Evolutionary conservation across 148 eudicot species (phyloP), one percentile per base, ranked within the genome.

Genomic region (Fagopyrum homotropicum): DNA sequence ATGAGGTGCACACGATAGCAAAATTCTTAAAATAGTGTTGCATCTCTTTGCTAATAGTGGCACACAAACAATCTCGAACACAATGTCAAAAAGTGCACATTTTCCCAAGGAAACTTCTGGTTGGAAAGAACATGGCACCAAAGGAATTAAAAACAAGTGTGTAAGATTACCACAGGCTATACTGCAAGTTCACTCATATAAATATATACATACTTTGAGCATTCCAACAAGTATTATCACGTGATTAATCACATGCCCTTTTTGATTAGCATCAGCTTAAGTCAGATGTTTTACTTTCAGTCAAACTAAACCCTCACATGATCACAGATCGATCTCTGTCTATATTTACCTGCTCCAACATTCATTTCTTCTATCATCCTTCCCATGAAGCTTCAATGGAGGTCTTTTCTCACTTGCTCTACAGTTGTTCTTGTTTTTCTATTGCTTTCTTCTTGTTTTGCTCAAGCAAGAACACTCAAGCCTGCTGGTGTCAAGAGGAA

Each of bases 71-170:
- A 35, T 35, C 40, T 35, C 40, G 40, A 35, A 35, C 40, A 35
- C 29, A 56, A 16, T 56, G 61, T 56, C 61, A 56, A 56, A 56
- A 56, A 19, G 61, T 56, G 61, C 61, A 56, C 61, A 56, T 12
- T 17, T 56, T 56, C 61, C 61, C 15, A 56, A 56, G 22, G 61
- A 19, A n/a, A 12, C 17, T 9, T 56, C 17, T 17, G 57, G 57
- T 52, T 15, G 57, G 57, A 15, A 52, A 52, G 57, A 52, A 52
- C 57, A 52, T 52, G 57, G 57, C 5, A 10, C 57, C n/a, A 52
- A 52, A 52, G 9, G 19, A 5, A 56, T 12, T 56, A n/a, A 17
- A 56, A 56, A 56, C 61, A 17, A 56, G 11, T 12, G n/a, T 52
- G 57, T 52, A 52, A 52, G 57, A 52, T 56, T 9, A 17, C 26